Conservation (phyloP, 2,329 filamentous ascomycete genomes). For the Arthrobotrys iridis region DNA sequence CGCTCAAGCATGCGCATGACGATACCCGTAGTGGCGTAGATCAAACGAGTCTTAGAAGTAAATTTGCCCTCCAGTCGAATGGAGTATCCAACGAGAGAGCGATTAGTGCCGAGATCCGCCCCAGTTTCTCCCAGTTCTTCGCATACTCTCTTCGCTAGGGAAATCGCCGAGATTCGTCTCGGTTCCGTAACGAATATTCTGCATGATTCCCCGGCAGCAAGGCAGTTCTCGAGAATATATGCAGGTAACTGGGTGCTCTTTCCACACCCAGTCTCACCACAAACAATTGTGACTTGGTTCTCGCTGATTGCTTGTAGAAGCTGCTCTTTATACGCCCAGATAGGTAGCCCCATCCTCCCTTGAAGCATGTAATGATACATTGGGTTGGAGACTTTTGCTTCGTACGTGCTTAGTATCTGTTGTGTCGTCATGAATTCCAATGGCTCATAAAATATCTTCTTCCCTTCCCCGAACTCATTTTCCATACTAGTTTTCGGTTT, state of each 20-base stretch:
- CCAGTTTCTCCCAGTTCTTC: conserved; percentile 90
- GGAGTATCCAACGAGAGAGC: conserved; percentile 91
- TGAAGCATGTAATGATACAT: conserved; percentile 79
- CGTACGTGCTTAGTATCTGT: conserved; percentile 64
- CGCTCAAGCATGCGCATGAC: conserved; percentile 98
- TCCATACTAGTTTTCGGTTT: conserved; percentile 60
- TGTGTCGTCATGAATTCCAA: conserved; percentile 81
- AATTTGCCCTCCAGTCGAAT: conserved; percentile 92
- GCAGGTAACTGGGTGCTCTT: conserved; percentile 98
- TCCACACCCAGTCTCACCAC: conserved; percentile 94
- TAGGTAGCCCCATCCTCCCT: conserved; percentile 81
- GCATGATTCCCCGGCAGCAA: conserved; percentile 80
- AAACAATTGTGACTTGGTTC: conserved; percentile 89
- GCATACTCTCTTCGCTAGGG: conserved; percentile 88
- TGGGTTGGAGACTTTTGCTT: conserved; percentile 61
- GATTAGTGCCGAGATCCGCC: conserved; percentile 79
- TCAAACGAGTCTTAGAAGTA: conserved; percentile 79
- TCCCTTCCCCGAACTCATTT: conserved; percentile 68
- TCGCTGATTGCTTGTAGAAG: conserved; percentile 80
- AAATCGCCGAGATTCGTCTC: conserved; percentile 93
- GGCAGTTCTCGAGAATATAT: conserved; percentile 88
- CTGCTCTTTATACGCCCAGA: conserved; percentile 83
- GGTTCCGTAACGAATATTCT: conserved; percentile 97
- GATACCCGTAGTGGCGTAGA: conserved; percentile 90
- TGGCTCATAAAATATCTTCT: conserved; percentile 68